phyloP scores from a whole-genome alignment of 164 flowering plant species.

The Annona squamosa region DNA sequence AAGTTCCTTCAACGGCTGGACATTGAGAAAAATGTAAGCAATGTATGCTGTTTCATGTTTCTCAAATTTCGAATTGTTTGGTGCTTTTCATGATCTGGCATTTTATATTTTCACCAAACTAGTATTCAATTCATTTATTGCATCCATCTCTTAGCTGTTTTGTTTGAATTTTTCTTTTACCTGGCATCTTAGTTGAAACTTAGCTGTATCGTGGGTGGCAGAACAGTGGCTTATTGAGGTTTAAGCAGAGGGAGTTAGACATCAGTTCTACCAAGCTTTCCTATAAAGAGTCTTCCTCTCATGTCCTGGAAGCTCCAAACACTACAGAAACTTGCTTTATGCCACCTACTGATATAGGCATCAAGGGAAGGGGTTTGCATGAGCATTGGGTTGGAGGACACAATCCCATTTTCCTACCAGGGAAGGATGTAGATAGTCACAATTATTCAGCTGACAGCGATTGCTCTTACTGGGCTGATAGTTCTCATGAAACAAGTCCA shows the following conservation, averaged over 20 bases:
- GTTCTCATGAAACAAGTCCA: conserved; percentile 8
- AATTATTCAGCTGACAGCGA: conserved; percentile 8
- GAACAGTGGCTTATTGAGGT: conserved; percentile 11
- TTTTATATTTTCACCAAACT: not conserved
- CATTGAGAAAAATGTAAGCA: conserved; percentile 25
- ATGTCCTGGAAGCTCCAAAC: conserved; percentile 10
- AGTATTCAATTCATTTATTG: not conserved
- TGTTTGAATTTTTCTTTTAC: not conserved
- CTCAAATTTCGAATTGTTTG: not conserved
- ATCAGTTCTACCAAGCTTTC: conserved; percentile 10
- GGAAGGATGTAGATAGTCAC: conserved; percentile 12
- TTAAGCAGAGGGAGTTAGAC: conserved; percentile 4
- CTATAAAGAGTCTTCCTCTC: conserved; percentile 13
- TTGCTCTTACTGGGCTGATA: conserved; percentile 3
- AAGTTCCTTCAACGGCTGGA: conserved; percentile 47
- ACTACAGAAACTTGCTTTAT: conserved; percentile 6
- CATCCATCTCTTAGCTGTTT: not conserved
- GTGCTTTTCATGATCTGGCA: not conserved
- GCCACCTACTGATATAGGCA: conserved; percentile 14
- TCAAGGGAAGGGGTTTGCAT: conserved; percentile 12
- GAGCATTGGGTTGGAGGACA: conserved; percentile 10
- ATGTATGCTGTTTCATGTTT: conserved; percentile 26
- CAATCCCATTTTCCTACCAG: conserved; percentile 12
- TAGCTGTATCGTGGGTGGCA: conserved; percentile 5
- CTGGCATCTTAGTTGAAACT: not conserved